Evolutionary conservation across 345 rosid genomes (phyloP).

Genomic region (Anacardium occidentale): DNA sequence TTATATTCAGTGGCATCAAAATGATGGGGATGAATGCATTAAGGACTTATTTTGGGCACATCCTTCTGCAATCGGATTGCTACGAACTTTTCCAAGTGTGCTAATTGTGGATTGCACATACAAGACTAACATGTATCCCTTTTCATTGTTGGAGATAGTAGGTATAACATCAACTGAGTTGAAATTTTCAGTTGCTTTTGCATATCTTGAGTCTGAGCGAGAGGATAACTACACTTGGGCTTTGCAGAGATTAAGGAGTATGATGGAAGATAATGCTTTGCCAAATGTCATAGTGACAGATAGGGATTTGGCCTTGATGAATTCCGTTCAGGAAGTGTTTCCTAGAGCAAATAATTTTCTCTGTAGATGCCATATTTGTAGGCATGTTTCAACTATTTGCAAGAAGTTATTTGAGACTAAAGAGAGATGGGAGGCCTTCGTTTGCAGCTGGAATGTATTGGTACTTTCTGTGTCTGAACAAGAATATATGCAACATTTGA

Average conservation of each 20-base stretch:
- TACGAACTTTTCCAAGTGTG: conserved; percentile 12
- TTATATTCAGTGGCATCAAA: conserved; percentile 21
- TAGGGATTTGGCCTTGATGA: conserved; percentile 17
- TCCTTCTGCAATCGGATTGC: conserved; percentile 16
- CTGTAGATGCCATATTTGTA: conserved; percentile 19
- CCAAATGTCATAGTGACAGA: conserved; percentile 21
- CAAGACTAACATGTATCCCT: conserved; percentile 10
- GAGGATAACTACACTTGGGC: conserved; percentile 21
- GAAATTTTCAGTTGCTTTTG: conserved; percentile 22
- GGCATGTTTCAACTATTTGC: conserved; percentile 4
- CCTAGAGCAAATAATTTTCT: conserved; percentile 15
- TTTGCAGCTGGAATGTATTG: conserved; percentile 16
- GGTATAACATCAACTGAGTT: conserved; percentile 21
- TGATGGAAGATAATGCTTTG: conserved; percentile 17
- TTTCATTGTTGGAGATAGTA: conserved; percentile 16
- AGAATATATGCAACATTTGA: conserved; percentile 15
- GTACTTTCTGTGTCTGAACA: conserved; percentile 15
- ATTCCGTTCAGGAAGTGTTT: conserved; percentile 3
- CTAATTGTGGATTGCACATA: conserved; percentile 17
- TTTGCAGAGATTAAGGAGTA: conserved; percentile 17
- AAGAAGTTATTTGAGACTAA: conserved; percentile 21
- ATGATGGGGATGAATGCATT: conserved; percentile 13
- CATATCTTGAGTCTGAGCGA: conserved; percentile 19
- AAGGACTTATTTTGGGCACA: conserved; percentile 20
- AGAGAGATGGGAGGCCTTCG: conserved; percentile 18